Conservation (phyloP, 129 eudicot genomes). For the Centaurea solstitialis region DNA sequence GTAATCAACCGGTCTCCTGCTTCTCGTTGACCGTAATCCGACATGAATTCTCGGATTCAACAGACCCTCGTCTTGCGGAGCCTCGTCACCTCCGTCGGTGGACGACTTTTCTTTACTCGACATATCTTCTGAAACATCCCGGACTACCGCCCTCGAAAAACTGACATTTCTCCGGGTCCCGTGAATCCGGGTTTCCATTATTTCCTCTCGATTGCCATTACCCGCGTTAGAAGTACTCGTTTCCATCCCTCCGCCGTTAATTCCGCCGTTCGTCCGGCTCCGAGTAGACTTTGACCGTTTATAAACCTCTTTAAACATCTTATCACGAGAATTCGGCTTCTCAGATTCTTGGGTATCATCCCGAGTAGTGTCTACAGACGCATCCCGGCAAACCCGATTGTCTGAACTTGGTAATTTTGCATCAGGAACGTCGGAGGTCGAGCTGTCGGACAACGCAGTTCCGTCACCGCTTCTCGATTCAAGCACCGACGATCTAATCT, state of each 20-base stretch:
- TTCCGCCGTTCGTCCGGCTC: slow-evolving; percentile 39
- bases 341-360: slow-evolving; percentile 38
- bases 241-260: slow-evolving; percentile 44
- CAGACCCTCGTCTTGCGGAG: slow-evolving; percentile 52
- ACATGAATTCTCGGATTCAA: slow-evolving; percentile 47
- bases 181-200: slow-evolving; percentile 30
- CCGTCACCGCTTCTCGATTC: slow-evolving; percentile 35
- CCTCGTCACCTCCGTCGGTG: slow-evolving; percentile 40
- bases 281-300: slow-evolving; percentile 70
- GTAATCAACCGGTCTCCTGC: slow-evolving; percentile 51
- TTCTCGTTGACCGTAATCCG: slow-evolving; percentile 78
- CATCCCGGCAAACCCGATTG: slow-evolving; percentile 17
- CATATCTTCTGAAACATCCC: slow-evolving; percentile 46
- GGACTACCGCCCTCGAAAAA: slow-evolving; percentile 22
- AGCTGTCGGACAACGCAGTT: slow-evolving; percentile 31
- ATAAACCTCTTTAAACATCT: slow-evolving; percentile 82
- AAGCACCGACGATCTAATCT: slow-evolving; percentile 24
- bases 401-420: slow-evolving; percentile 13
- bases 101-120: slow-evolving; percentile 51
- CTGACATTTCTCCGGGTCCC: slow-evolving; percentile 48
- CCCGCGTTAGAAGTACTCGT: slow-evolving; percentile 62
- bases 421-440: slow-evolving; percentile 32
- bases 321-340: slow-evolving; percentile 48
- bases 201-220: slow-evolving; percentile 43
- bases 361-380: slow-evolving; percentile 28